Conservation (phyloP, 768 basidiomycete species). For the Tulasnella sp. region DNA sequence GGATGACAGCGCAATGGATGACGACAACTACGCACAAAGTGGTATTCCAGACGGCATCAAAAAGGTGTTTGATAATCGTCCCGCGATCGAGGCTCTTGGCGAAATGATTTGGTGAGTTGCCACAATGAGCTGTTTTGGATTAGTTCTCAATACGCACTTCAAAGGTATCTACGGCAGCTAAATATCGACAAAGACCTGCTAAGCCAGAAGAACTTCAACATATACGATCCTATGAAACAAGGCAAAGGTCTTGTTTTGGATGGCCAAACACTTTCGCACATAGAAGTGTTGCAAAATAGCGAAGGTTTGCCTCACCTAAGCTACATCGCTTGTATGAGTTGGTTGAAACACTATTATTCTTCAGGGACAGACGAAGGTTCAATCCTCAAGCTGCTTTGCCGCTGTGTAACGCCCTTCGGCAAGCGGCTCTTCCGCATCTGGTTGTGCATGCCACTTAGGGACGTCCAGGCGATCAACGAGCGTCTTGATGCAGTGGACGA, state of each 20-base stretch:
- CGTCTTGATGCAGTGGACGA: constrained; percentile 91
- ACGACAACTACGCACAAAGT: constrained; percentile 27
- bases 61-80: constrained; percentile 48
- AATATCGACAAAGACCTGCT: constrained; percentile 94
- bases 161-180: constrained; percentile 74
- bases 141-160: not conserved
- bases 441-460: constrained; percentile 84
- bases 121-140: not conserved
- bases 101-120: constrained; percentile 71
- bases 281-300: constrained; percentile 88
- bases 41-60: constrained; percentile 60
- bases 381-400: constrained; percentile 62
- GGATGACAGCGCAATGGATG: constrained; percentile 36
- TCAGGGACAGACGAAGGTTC: constrained; percentile 74
- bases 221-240: constrained; percentile 88
- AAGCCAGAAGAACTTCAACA: constrained; percentile 93
- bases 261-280: constrained; percentile 88
- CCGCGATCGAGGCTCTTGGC: constrained; percentile 76
- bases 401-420: constrained; percentile 87
- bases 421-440: constrained; percentile 95
- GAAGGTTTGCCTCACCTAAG: constrained; percentile 37
- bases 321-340: not conserved
- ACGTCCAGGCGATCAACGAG: constrained; percentile 74
- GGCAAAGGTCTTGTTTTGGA: constrained; percentile 81
- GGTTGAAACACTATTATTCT: not conserved